A percentile compares a stretch with the other conserved stretches of the same genome.
Conservation (phyloP, 192 early-diverging fungal species). For the Linderina pennispora region DNA sequence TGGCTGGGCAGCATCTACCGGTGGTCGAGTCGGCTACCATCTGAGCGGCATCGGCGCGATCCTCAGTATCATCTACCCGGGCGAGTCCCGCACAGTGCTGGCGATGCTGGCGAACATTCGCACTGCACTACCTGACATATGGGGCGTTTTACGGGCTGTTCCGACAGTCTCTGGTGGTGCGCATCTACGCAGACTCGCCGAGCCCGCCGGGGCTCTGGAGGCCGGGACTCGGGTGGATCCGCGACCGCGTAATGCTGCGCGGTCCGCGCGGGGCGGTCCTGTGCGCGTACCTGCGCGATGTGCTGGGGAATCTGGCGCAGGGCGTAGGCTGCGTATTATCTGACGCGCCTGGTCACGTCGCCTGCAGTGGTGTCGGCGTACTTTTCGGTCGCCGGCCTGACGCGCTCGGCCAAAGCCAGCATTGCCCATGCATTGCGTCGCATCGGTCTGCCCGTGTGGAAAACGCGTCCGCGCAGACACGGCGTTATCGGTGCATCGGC, state of each 20-base stretch:
- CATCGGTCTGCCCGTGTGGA: not conserved
- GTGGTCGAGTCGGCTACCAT: constrained; percentile 11
- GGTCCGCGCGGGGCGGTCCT: constrained; percentile 20
- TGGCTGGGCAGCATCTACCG: constrained; percentile 16
- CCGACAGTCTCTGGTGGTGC: constrained; percentile 15
- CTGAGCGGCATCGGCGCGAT: constrained; percentile 2
- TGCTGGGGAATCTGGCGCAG: constrained; percentile 4
- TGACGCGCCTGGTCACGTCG: constrained; percentile 7
- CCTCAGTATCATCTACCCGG: not conserved
- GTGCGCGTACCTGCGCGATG: constrained; percentile 20
- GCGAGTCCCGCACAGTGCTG: not conserved
- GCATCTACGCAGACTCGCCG: not conserved
- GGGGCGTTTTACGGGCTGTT: constrained; percentile 22
- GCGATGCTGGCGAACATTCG: constrained; percentile 1
- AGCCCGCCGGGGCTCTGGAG: not conserved
- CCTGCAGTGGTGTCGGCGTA: constrained; percentile 1
- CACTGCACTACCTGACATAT: constrained; percentile 16
- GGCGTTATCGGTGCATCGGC: not conserved
- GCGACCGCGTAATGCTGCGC: constrained; percentile 8
- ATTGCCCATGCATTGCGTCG: not conserved
- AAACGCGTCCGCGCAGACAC: no score
- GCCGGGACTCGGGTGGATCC: constrained; percentile 9
- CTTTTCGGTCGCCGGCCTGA: not conserved
- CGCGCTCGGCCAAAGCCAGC: not conserved
- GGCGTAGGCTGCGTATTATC: not conserved